Evolutionary conservation across 2,329 filamentous ascomycete species (phyloP), one percentile per base, ranked within the genome.

Genomic region (Didymosphaeria variabile): DNA sequence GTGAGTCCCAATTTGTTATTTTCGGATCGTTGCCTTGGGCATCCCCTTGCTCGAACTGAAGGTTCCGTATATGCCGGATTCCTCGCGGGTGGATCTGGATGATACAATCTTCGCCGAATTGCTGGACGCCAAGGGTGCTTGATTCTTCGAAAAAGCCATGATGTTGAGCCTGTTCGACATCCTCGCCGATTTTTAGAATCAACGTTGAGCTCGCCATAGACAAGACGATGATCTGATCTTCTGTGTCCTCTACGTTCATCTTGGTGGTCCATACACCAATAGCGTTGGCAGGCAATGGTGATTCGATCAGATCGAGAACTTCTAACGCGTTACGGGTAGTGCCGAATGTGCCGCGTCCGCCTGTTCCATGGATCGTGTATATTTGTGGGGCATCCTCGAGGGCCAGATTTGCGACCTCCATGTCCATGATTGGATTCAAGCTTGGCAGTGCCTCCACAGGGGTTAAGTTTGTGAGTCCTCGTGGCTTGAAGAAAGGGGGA

Each of bases 71-170:
- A 72, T 97, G 94, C 52, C 94, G 88, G 62, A 99, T 97, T 58
- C 95, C 95, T 73, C 94, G 94, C n/a, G 94, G 93, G 71, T 99
- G 94, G 6, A 99, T 92, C 76, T 99, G 95, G 19, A 99, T 89
- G 44, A 98, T 84, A 29, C 93, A 92, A 75, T 97, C 92, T 59
- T 97, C 93, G 45, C 95, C 96, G 53, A 99, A 89, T 71, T 97
- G 92, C 73, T 97, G 94, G 5, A 97, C 93, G 7, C 94, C 94
- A 17, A 99, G 83, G 0, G 96, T 99, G 1, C 94, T 90, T 9
- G 95, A 93, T 12, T 91, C 91, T 0, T 92, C 91, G 10, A 98
- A 82, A 74, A 99, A 97, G 0, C 94, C 93, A 10, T 94, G 97
- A 74, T 98, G 93, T 8, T 90, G 93, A 3, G 97, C 93, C 79